A percentile compares a stretch with the other conserved stretches of the same genome.
These are phyloP conservation scores for Malassezia equina DNA, from an alignment of 1,284 basidiomycete species.

Conservation along the genomic window DNA sequence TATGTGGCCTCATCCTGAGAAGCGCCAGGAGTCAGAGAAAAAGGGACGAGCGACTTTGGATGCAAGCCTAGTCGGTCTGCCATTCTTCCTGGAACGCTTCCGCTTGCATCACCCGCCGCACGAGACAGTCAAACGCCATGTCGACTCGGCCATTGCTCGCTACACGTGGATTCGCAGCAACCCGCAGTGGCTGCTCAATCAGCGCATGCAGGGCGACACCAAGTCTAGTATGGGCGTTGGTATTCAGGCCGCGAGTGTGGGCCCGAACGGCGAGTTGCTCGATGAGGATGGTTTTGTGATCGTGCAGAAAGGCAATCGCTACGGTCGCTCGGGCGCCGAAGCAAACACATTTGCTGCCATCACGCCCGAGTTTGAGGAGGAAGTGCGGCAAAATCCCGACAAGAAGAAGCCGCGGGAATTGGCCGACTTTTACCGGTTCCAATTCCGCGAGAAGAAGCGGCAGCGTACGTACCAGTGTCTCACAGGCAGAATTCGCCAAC, in stretches of 20 bases:
- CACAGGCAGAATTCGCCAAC: slow-evolving; percentile 28
- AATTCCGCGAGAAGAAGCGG: slow-evolving; percentile 38
- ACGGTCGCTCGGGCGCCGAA: slow-evolving; percentile 28
- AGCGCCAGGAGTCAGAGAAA: background rate
- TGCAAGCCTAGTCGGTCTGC: slow-evolving; percentile 25
- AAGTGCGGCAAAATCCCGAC: slow-evolving; percentile 18
- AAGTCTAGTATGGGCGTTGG: slow-evolving; percentile 20
- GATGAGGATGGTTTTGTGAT: slow-evolving; percentile 46
- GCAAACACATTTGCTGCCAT: slow-evolving; percentile 15
- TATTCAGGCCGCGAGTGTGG: slow-evolving; percentile 35
- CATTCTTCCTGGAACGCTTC: slow-evolving; percentile 24
- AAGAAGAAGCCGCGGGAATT: slow-evolving; percentile 35
- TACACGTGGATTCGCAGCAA: slow-evolving; percentile 32
- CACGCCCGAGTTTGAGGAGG: slow-evolving; percentile 21
- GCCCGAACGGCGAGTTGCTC: slow-evolving; percentile 38
- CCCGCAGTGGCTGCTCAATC: slow-evolving; percentile 25
- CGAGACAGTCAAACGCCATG: slow-evolving; percentile 20
- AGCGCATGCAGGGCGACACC: slow-evolving; percentile 6
- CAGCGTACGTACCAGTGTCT: slow-evolving; percentile 18
- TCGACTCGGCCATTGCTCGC: slow-evolving; percentile 27
- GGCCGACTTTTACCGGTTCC: slow-evolving; percentile 44
- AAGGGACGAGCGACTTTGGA: background rate
- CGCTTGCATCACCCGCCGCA: slow-evolving; percentile 23
- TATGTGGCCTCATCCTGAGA: slow-evolving; percentile 7
- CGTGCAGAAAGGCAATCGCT: slow-evolving; percentile 38